Base-by-base conservation (phyloP, 2,329 filamentous ascomycete species). In the Hypoxylon sp. region DNA sequence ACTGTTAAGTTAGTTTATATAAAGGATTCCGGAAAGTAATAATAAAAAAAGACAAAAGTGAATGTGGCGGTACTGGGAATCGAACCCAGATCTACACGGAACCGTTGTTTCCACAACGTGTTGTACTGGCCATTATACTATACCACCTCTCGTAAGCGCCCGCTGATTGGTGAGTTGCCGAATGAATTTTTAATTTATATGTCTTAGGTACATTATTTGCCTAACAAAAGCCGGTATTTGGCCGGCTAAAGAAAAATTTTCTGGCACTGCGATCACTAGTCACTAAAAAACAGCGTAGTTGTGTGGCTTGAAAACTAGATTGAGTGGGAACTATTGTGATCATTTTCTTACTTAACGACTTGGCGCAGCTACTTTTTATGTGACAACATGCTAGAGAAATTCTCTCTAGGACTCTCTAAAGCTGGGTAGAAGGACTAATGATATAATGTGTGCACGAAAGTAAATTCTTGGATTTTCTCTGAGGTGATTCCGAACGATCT, bases 111-210 rank as follows among this genome's bases (percentile, higher is more conserved):
- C 55, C 55, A 58, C 55, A 58, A 58, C 55, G 55, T 58, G 55
- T 58, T 58, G 55, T 58, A 58, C 55, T 58, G 44, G 42, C 55
- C 55, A 58, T 50, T 58, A 58, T 58, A 58, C 55, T 58, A 58
- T 58, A 58, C 55, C 55, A 58, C 55, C 55, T 58, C 24, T 39
- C 4, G 17, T 44, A 22, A 44, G 17, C 39, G 39, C 39, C 11
- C 39, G 39, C 39, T 44, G 39, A 44, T 44, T 44, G 39, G 39
- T 44, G 39, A 44, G 22, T 22, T 22, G 10, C 5, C 17, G 17
- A 22, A 4, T 5, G 17, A 44, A 22, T 22, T 22, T 44, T 4
- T 11, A 44, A 3, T 44, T 22, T 22, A 44, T 44, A 44, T 44
- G 17, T 17, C 39, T 5, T 44, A 44, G 39, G 1, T 3, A 11